Conservation (phyloP, 345 rosid genomes). For the Euphorbia tirucalli region DNA sequence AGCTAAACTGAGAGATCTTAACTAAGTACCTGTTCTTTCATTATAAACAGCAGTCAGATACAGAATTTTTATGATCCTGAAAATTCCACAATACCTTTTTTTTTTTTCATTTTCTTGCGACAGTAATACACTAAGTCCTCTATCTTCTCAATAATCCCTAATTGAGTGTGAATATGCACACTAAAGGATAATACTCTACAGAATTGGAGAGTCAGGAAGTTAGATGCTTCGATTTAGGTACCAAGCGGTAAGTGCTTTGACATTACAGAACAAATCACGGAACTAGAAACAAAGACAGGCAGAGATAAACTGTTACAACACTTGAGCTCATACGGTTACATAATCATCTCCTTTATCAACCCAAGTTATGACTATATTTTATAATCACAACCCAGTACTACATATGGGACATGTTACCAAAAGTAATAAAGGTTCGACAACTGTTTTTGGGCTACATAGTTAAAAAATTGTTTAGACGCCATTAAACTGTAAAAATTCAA, state of each 20-base stretch:
- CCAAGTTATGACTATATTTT: background rate
- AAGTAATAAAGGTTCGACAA: slow-evolving; percentile 5
- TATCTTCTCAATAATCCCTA: background rate
- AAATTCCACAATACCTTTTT: background rate
- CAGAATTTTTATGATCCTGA: background rate
- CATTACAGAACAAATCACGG: background rate
- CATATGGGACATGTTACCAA: background rate
- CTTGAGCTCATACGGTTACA: background rate
- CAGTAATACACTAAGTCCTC: background rate
- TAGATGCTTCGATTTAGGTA: background rate
- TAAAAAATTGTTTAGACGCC: background rate
- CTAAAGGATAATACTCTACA: background rate
- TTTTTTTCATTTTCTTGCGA: background rate
- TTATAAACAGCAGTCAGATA: background rate
- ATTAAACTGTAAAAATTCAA: background rate
- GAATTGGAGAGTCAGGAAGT: background rate
- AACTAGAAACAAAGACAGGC: background rate
- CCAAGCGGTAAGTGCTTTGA: too few species aligned
- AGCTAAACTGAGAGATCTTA: background rate
- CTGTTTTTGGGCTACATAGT: background rate
- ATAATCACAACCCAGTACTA: background rate
- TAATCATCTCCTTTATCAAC: background rate
- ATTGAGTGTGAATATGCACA: background rate
- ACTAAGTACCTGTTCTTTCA: background rate
- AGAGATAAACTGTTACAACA: background rate